phyloP scores from a whole-genome alignment of 331 rosid genomes.

The Pyracantha coccinea region DNA sequence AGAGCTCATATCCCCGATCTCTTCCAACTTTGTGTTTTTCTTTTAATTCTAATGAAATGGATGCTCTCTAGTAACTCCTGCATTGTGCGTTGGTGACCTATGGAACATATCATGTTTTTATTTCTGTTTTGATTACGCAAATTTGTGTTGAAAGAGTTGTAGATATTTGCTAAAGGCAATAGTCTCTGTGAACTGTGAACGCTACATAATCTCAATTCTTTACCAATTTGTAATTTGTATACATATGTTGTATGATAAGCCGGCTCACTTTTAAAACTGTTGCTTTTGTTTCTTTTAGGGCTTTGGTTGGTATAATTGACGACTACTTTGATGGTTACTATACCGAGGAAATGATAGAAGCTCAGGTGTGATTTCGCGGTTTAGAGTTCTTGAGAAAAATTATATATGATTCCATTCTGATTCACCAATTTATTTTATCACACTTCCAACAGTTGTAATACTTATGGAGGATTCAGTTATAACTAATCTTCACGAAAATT shows the following conservation, averaged over 20 bases:
- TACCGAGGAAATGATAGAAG: conserved; percentile 93
- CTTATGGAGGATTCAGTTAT: not conserved
- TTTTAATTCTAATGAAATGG: not conserved
- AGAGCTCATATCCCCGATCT: not conserved
- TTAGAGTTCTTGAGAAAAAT: not conserved
- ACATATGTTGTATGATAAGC: not conserved
- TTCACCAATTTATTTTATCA: conserved; percentile 1
- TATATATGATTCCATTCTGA: not conserved
- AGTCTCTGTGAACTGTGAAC: conserved; percentile 11
- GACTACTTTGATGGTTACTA: conserved; percentile 86
- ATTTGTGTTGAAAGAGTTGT: not conserved
- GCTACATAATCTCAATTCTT: not conserved
- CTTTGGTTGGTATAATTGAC: conserved; percentile 77
- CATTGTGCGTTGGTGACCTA: not conserved
- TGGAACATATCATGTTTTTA: not conserved
- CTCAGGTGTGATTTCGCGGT: conserved; percentile 53
- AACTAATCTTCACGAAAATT: conserved; percentile 8
- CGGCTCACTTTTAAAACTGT: conserved; percentile 12
- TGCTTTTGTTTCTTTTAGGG: conserved; percentile 39
- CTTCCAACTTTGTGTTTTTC: not conserved
- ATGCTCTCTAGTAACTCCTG: not conserved
- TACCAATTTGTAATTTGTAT: not conserved
- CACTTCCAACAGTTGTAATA: conserved; percentile 3
- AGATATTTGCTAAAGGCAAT: not conserved
- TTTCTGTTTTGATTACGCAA: not conserved